phyloP scores from a whole-genome alignment of 1,284 basidiomycete genomes.

The Rhodotorula glutinis region DNA sequence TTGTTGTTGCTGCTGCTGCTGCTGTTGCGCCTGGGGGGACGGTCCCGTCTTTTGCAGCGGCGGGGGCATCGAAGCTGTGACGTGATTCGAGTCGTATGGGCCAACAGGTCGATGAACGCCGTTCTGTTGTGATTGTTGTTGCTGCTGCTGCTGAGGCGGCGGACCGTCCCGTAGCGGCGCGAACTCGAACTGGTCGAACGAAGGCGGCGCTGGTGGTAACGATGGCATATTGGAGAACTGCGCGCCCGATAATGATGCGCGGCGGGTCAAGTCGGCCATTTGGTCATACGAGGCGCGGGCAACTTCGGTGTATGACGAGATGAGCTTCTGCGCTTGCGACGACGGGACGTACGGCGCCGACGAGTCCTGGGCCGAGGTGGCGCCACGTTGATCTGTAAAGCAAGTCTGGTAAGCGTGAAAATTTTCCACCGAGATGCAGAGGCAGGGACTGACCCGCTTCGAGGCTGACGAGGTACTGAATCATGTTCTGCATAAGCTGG shows the following conservation, averaged over 20 bases:
- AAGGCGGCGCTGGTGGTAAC: conserved; percentile 31
- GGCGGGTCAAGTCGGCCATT: conserved; percentile 69
- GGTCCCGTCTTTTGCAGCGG: too few relatives aligned
- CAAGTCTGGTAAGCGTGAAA: too few relatives aligned
- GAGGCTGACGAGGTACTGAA: conserved; percentile 72
- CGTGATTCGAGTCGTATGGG: not conserved
- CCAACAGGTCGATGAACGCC: not conserved
- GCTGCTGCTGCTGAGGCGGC: not conserved
- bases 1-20: conserved; percentile 11
- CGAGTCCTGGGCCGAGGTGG: conserved; percentile 20
- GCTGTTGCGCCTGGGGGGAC: not conserved
- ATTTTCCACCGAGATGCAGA: too few relatives aligned
- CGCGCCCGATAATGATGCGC: conserved; percentile 49
- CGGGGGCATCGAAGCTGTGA: not conserved
- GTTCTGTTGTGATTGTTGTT: not conserved
- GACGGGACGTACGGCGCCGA: conserved; percentile 58
- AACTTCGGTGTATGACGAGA: conserved; percentile 59
- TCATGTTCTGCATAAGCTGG: conserved; percentile 73
- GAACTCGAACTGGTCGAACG: conserved; percentile 33
- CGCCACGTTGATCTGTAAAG: conserved; percentile 30
- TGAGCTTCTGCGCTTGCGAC: conserved; percentile 60
- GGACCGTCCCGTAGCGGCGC: not conserved
- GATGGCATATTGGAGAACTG: conserved; percentile 22
- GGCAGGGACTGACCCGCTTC: conserved; percentile 64
- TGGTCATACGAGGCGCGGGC: conserved; percentile 63